Evolutionary conservation across 2,329 filamentous ascomycete genomes (phyloP).

Genomic region (Colletotrichum karsti): DNA sequence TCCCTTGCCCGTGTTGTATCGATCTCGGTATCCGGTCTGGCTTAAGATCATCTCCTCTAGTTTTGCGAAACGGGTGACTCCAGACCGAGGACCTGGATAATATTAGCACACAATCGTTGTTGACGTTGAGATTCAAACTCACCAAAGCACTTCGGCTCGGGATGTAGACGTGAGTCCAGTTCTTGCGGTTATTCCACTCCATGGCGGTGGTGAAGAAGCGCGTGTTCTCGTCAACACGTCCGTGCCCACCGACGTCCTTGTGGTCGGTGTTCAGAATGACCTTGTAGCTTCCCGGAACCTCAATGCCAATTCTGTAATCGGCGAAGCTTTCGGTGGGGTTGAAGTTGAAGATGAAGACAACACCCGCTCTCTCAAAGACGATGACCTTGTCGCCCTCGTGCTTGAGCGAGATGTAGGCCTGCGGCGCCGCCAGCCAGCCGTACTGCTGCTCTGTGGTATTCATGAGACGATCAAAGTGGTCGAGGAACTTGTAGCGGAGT

Average conservation of each 20-base stretch:
- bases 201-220: constrained; percentile 93
- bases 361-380: constrained; percentile 90
- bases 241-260: constrained; percentile 80
- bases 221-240: constrained; percentile 79
- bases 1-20: neutral
- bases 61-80: constrained; percentile 38
- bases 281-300: constrained; percentile 84
- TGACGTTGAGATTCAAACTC: constrained; percentile 40
- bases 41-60: constrained; percentile 8
- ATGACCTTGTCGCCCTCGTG: constrained; percentile 94
- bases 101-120: neutral
- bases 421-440: constrained; percentile 85
- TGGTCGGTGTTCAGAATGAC: constrained; percentile 86
- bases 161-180: constrained; percentile 93
- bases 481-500: constrained; percentile 89
- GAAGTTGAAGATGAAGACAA: constrained; percentile 98
- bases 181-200: constrained; percentile 88
- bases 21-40: neutral
- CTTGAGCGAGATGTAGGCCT: constrained; percentile 94
- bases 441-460: constrained; percentile 87
- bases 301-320: constrained; percentile 92
- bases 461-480: constrained; percentile 94
- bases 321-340: constrained; percentile 84
- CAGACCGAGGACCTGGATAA: constrained; percentile 58
- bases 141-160: constrained; percentile 86